Evolutionary conservation across 805 yeast species (phyloP).

Genomic region (Candida nemodendra): DNA sequence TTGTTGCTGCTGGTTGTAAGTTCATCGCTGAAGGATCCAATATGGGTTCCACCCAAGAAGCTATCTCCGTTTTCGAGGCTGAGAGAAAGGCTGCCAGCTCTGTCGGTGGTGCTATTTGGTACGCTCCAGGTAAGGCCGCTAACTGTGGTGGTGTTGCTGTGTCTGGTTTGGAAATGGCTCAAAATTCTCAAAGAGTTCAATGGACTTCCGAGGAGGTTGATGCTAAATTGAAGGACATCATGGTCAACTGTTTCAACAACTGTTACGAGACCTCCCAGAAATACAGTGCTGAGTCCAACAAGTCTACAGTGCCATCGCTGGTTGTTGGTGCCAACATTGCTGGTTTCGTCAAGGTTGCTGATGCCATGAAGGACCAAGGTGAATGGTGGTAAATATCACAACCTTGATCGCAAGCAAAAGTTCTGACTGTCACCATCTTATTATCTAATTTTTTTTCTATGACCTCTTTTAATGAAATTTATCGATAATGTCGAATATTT

Average conservation of each 20-base stretch:
- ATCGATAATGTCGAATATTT: no score
- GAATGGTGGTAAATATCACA: constrained; percentile 45
- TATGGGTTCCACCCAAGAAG: constrained; percentile 99
- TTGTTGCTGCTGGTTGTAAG: constrained; percentile 87
- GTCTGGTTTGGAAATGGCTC: constrained; percentile 99
- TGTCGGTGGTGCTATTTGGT: constrained; percentile 71
- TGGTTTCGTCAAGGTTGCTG: constrained; percentile 97
- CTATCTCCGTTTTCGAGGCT: constrained; percentile 91
- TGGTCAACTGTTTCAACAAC: constrained; percentile 89
- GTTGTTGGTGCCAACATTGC: constrained; percentile 99
- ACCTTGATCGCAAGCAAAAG: no score
- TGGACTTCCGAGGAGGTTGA: constrained; percentile 97
- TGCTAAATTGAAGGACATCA: constrained; percentile 82
- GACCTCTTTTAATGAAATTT: no score
- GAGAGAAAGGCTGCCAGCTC: constrained; percentile 50
- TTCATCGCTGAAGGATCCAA: constrained; percentile 98
- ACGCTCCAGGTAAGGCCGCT: constrained; percentile 99
- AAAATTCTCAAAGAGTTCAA: constrained; percentile 89
- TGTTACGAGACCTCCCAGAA: constrained; percentile 84
- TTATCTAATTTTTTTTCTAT: no score
- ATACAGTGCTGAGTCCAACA: constrained; percentile 68
- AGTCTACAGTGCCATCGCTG: constrained; percentile 80
- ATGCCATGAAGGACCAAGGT: constrained; percentile 98
- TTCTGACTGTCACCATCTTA: no score
- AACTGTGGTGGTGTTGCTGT: constrained; percentile 99